Conservation (phyloP, 176 grass and related monocot species). For the Hordeum vulgare region DNA sequence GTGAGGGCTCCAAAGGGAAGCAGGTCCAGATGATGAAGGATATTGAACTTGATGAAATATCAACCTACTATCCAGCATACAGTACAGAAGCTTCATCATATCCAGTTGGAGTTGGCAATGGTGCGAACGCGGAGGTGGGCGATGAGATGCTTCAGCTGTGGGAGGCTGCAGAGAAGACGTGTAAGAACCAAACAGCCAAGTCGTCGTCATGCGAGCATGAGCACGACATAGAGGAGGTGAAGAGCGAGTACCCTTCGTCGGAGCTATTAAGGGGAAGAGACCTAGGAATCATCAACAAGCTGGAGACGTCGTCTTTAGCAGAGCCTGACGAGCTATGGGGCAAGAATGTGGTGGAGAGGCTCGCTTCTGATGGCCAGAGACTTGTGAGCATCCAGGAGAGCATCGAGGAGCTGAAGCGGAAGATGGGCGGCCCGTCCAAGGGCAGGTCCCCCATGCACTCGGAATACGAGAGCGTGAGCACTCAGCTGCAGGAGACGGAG, state of each 20-base stretch:
- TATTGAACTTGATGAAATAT: constrained; percentile 81
- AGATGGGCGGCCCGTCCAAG: constrained; percentile 48
- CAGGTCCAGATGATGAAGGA: constrained; percentile 71
- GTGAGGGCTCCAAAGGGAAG: constrained; percentile 50
- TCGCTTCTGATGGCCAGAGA: constrained; percentile 64
- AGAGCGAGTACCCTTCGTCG: constrained; percentile 57
- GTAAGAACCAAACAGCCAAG: constrained; percentile 44
- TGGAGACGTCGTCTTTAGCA: constrained; percentile 20
- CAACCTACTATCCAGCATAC: constrained; percentile 50
- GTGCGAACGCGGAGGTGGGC: constrained; percentile 43
- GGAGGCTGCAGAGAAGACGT: constrained; percentile 79
- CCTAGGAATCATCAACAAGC: constrained; percentile 42
- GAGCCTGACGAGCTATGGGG: constrained; percentile 43
- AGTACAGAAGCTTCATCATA: constrained; percentile 36
- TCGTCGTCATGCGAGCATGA: constrained; percentile 39
- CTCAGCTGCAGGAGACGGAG: constrained; percentile 61
- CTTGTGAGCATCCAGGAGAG: constrained; percentile 45
- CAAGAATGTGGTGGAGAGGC: constrained; percentile 52
- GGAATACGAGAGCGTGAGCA: constrained; percentile 55
- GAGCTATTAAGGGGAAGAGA: constrained; percentile 52
- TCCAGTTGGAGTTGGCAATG: constrained; percentile 22
- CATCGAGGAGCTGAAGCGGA: constrained; percentile 70
- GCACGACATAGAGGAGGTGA: constrained; percentile 67
- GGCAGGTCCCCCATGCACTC: constrained; percentile 48
- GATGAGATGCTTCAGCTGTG: constrained; percentile 93